phyloP scores from a whole-genome alignment of 202 grass and related monocot genomes.

The Hordeum pubiflorum region DNA sequence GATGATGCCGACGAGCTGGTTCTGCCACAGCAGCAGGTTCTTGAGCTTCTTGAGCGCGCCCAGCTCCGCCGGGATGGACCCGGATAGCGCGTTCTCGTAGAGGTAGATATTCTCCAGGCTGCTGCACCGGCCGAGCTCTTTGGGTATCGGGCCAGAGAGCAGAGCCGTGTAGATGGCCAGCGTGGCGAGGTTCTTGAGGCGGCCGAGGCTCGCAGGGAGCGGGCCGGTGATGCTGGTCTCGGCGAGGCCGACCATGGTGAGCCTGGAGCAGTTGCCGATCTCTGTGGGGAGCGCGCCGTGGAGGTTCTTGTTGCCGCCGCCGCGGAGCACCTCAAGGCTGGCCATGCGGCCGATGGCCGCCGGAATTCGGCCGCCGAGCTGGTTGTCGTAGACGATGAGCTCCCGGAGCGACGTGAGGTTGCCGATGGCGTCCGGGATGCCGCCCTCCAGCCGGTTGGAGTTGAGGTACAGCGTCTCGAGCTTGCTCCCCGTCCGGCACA shows the following conservation, averaged over 20 bases:
- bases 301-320: conserved; percentile 80
- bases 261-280: conserved; percentile 55
- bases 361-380: conserved; percentile 51
- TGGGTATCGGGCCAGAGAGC: conserved; percentile 61
- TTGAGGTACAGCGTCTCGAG: conserved; percentile 54
- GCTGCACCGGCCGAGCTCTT: conserved; percentile 52
- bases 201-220: conserved; percentile 50
- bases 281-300: conserved; percentile 53
- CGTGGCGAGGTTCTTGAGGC: conserved; percentile 59
- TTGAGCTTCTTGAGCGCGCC: conserved; percentile 42
- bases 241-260: conserved; percentile 70
- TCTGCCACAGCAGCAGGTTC: conserved; percentile 82
- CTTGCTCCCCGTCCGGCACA: conserved; percentile 50
- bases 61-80: conserved; percentile 56
- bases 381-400: conserved; percentile 74
- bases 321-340: conserved; percentile 51
- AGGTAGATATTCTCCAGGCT: conserved; percentile 68
- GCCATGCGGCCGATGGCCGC: conserved; percentile 39
- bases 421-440: conserved; percentile 55
- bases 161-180: conserved; percentile 72
- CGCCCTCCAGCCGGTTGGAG: conserved; percentile 58
- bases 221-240: conserved; percentile 78
- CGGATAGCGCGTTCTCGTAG: conserved; percentile 72
- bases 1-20: conserved; percentile 67
- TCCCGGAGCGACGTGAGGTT: conserved; percentile 46